These are phyloP conservation scores for Tulasnella sp. DNA, from an alignment of 768 basidiomycete species.

Conservation along the genomic window DNA sequence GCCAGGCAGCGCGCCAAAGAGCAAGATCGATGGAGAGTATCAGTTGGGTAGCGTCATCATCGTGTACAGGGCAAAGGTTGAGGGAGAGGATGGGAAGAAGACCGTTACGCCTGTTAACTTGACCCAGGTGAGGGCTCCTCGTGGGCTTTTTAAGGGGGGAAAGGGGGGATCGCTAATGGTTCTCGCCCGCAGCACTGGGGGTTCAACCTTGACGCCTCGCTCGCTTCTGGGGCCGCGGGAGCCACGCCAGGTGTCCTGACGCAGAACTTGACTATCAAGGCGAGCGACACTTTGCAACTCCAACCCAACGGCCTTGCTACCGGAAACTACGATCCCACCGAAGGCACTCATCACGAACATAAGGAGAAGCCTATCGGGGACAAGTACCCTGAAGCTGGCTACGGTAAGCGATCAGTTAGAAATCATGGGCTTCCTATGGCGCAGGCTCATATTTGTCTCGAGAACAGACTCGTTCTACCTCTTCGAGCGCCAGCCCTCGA, in stretches of 20 bases:
- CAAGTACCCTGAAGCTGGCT: constrained; percentile 53
- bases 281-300: constrained; percentile 53
- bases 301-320: constrained; percentile 50
- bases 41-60: constrained; percentile 62
- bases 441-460: neutral
- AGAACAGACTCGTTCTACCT: constrained; percentile 63
- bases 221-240: constrained; percentile 37
- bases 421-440: neutral
- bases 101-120: constrained; percentile 67
- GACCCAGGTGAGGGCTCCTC: constrained; percentile 54
- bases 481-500: constrained; percentile 37
- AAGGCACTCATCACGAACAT: constrained; percentile 48
- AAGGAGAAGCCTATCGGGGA: constrained; percentile 52
- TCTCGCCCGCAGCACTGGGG: constrained; percentile 63
- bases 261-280: constrained; percentile 45
- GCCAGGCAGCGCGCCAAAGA: constrained; percentile 35
- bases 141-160: neutral
- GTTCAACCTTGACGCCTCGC: constrained; percentile 72
- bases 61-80: constrained; percentile 65
- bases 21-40: constrained; percentile 35
- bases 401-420: constrained; percentile 46
- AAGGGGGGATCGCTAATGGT: neutral
- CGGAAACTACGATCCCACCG: constrained; percentile 48
- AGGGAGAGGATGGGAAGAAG: constrained; percentile 38
- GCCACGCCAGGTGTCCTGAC: constrained; percentile 49